Conservation (phyloP, 1,284 basidiomycete species). For the Chalciporus sp. region DNA sequence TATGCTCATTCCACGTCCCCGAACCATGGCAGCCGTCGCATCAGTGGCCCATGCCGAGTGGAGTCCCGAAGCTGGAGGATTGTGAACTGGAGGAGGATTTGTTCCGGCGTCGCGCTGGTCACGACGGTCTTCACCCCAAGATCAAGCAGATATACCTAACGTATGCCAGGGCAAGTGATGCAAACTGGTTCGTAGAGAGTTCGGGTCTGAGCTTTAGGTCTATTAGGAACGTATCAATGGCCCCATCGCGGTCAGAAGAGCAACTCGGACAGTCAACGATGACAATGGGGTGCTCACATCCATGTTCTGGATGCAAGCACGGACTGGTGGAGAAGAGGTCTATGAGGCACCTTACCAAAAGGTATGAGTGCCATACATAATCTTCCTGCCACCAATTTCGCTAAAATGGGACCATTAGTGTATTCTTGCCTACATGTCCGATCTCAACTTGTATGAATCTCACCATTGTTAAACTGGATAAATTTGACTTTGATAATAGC, state of each 20-base stretch:
- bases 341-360: slow-evolving; percentile 80
- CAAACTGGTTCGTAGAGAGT: too few species aligned
- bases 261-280: slow-evolving; percentile 39
- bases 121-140: slow-evolving; percentile 37
- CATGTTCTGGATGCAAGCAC: slow-evolving; percentile 84
- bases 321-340: slow-evolving; percentile 55
- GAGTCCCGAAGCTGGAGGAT: slow-evolving; percentile 58
- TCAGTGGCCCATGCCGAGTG: slow-evolving; percentile 66
- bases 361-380: slow-evolving; percentile 41
- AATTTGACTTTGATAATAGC: slow-evolving; percentile 40
- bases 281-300: slow-evolving; percentile 52
- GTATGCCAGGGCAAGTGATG: slow-evolving; percentile 45
- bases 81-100: slow-evolving; percentile 64
- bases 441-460: slow-evolving; percentile 71
- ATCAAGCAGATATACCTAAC: slow-evolving; percentile 36
- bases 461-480: slow-evolving; percentile 1
- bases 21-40: slow-evolving; percentile 73
- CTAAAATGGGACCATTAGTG: slow-evolving; percentile 50
- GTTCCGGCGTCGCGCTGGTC: slow-evolving; percentile 39
- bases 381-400: background rate
- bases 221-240: slow-evolving; percentile 67
- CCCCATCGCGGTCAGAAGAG: slow-evolving; percentile 68
- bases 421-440: slow-evolving; percentile 85
- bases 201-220: background rate
- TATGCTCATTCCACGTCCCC: slow-evolving; percentile 85